phyloP scores from a whole-genome alignment of 306 rosid species.

The Vigna angularis region DNA sequence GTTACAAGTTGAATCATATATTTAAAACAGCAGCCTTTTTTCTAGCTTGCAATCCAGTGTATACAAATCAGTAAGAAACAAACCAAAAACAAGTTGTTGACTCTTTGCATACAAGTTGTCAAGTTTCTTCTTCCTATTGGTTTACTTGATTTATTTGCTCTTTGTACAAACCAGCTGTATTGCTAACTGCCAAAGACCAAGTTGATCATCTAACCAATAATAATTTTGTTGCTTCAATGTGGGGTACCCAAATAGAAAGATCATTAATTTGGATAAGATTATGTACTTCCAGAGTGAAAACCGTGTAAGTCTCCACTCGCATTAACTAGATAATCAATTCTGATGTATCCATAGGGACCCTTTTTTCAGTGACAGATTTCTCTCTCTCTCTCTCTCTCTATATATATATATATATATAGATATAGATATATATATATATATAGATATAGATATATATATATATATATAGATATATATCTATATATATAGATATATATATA shows the following conservation, averaged over 20 bases:
- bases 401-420: no score
- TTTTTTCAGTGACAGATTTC: background rate
- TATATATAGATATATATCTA: no score
- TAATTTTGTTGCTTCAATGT: conserved; percentile 16
- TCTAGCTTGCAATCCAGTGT: conserved; percentile 31
- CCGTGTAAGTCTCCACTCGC: conserved; percentile 44
- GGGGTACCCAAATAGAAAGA: background rate
- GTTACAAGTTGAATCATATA: conserved; percentile 35
- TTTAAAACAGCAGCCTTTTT: conserved; percentile 22
- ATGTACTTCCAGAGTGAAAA: conserved; percentile 14
- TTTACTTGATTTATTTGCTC: conserved; percentile 2
- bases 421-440: no score
- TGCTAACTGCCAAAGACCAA: conserved; percentile 40
- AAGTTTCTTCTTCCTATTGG: background rate
- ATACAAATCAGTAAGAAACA: background rate
- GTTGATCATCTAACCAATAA: conserved; percentile 31
- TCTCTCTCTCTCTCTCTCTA: no score
- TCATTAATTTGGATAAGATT: conserved; percentile 34
- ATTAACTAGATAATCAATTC: conserved; percentile 35
- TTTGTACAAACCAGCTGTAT: background rate
- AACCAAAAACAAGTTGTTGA: conserved; percentile 32
- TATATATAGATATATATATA: no score
- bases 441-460: no score
- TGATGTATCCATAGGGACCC: background rate
- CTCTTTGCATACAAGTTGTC: conserved; percentile 32